Base-by-base conservation (phyloP, 208 protist genomes). In the Crithidia sp. region DNA sequence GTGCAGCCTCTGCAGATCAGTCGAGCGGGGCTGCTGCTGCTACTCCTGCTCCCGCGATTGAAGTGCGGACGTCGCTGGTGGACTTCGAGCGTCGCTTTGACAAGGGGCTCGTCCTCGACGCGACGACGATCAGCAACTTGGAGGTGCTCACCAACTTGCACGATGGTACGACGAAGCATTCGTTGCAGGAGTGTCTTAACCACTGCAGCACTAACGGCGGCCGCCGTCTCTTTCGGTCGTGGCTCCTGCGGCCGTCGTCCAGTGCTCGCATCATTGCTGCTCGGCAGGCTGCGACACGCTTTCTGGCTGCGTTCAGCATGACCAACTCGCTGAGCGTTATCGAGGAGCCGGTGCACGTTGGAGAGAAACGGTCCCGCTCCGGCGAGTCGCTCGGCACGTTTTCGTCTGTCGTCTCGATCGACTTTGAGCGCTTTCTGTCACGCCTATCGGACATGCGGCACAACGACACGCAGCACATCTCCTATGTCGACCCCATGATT, bases 401-500 rank as follows among this genome's bases (percentile, higher is more conserved):
- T 39, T 59, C 73, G 12, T 67, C 66, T 13, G 60, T 82, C 0
- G 76, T 76, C 28, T 74, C 52, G 13, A 76, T 94, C 13, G 92
- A 96, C 61, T 94, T 96, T 73, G 91, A 97, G 66, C 89, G 91
- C 16, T 80, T 85, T 47, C 78, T 96, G 36, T 95, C 89, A 39
- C 90, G 94, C 4, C 71, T 96, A 7, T 82, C 80, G 2, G 89
- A 95, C 39, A 78, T 97, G 67, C 88, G 91, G 67, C 72, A 54
- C 7, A 78, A 77, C 19, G 66, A 84, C 55, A 55, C 68, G 55
- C 49, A 74, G 49, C 67, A 88, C 59, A 87, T 97, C 49, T 81
- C 90, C 6, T 97, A 87, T 67, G 91, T 96, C 9, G 92, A 97
- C 69, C 89, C 92, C 0, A 81, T 95, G 53, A 78, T 95, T 44